Evolutionary conservation across 768 basidiomycete species (phyloP), one percentile per base, ranked within the genome.

Genomic region (Cystofilobasidium capitatum): DNA sequence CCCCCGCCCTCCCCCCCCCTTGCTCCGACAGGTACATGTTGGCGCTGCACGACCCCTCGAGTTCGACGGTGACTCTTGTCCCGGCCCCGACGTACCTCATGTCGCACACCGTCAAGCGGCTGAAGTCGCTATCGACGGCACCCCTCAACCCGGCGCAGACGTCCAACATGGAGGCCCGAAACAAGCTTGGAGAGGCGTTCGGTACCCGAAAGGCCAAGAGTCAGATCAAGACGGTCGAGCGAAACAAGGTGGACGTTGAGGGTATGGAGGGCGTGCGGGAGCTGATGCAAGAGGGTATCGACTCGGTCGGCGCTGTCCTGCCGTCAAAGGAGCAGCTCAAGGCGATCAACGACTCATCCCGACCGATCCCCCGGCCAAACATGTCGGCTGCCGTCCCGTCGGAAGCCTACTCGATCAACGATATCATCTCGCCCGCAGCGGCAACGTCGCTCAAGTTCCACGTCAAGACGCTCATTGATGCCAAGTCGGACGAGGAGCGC

Each of bases 141-240:
- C 35, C 54, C 44, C 40, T 57, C 62, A 44, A 40, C 44, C 64
- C 22, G 63, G 62, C 8, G 26, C 65, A 29, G 47, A 51, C 16
- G 62, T 14, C 58, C 44, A 62, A 85, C 67, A 78, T 82, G 45
- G 81, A 85, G 60, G 86, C 86, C 20, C 82, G 86, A 47, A 88
- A 83, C 64, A 81, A 83, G n/a, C 83, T 99, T 1, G 92, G 94
- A 37, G 87, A 91, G 76, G 84, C 88, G 1, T 99, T 99, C 71
- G 94, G 94, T 26, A 94, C 92, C 31, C 89, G 91, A 79, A 98
- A 96, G 75, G 90, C 91, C 54, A 88, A 90, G 76, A 83, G 84
- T 13, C 85, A 84, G 35, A 92, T 97, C 74, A 83, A 83, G 62
- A 88, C 91, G 5, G 83, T 83, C 62, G 91, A 93, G 77, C 83